These are phyloP conservation scores for Spathaspora passalidarum DNA, from an alignment of 805 yeast genomes.

Conservation along the genomic window DNA sequence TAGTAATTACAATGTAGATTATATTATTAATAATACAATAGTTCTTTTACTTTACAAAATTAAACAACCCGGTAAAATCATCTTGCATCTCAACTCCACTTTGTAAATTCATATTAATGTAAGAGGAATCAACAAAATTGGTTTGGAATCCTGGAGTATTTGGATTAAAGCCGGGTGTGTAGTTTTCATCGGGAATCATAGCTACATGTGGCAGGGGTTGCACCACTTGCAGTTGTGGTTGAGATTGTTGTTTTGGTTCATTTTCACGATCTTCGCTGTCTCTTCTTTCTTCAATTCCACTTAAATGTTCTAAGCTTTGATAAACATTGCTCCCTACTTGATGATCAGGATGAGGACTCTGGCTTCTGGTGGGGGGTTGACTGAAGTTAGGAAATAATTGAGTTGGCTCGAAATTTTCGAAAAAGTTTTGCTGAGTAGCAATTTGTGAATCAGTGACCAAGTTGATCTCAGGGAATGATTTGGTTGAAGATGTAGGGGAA, in stretches of 20 bases:
- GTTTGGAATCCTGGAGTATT: slow-evolving; percentile 30
- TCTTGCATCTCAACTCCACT: slow-evolving; percentile 27
- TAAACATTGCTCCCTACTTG: slow-evolving; percentile 10
- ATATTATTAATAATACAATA: slow-evolving; percentile 1
- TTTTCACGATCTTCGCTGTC: background rate
- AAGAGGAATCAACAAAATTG: slow-evolving; percentile 40
- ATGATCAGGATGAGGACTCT: slow-evolving; percentile 24
- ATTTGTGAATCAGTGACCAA: slow-evolving; percentile 48
- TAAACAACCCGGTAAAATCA: slow-evolving; percentile 28
- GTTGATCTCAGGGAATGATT: slow-evolving; percentile 51
- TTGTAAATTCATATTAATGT: slow-evolving; percentile 42
- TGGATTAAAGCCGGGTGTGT: slow-evolving; percentile 4
- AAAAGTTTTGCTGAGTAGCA: slow-evolving; percentile 43
- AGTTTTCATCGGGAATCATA: background rate
- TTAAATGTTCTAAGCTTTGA: background rate
- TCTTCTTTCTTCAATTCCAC: slow-evolving; percentile 1
- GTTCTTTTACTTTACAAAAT: slow-evolving; percentile 12
- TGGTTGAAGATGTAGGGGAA: slow-evolving; percentile 34
- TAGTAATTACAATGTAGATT: slow-evolving; percentile 1
- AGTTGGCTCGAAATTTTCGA: slow-evolving; percentile 55
- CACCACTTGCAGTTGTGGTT: background rate
- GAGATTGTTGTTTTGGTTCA: background rate
- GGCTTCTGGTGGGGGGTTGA: slow-evolving; percentile 34
- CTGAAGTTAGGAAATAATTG: slow-evolving; percentile 50
- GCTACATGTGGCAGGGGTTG: background rate